These are phyloP conservation scores for Claviceps pazoutovae DNA, from an alignment of 2,329 filamentous ascomycete genomes.

Conservation along the genomic window DNA sequence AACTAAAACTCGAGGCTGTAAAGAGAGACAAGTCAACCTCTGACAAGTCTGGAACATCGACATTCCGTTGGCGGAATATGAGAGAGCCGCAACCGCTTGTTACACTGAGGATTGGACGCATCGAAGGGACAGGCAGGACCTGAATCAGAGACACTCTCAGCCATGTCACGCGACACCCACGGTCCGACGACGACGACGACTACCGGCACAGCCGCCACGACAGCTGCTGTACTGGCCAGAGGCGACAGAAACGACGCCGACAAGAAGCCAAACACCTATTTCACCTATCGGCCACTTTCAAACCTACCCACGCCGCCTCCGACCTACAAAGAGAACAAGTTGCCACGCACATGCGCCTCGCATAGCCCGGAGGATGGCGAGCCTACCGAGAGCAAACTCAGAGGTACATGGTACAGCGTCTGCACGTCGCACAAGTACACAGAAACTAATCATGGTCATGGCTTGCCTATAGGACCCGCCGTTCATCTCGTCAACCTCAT, in stretches of 20 bases:
- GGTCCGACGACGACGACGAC: constrained; percentile 4
- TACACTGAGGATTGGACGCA: constrained; percentile 3
- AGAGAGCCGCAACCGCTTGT: constrained; percentile 1
- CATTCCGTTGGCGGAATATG: constrained; percentile 5
- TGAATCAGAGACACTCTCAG: background rate
- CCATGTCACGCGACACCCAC: constrained; percentile 4
- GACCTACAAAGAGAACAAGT: constrained; percentile 32
- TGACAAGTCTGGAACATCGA: background rate
- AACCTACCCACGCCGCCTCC: constrained; percentile 54
- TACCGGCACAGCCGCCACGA: constrained; percentile 20
- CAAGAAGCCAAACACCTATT: constrained; percentile 32
- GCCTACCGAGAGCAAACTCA: constrained; percentile 23
- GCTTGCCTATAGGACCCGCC: constrained; percentile 37
- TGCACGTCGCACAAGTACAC: background rate
- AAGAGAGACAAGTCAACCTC: background rate
- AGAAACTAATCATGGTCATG: background rate
- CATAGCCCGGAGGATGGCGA: constrained; percentile 29
- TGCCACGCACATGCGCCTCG: constrained; percentile 18
- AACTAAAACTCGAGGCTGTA: background rate
- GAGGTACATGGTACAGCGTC: constrained; percentile 19
- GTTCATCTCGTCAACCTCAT: constrained; percentile 54
- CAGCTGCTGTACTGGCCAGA: too few relatives aligned
- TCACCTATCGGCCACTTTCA: constrained; percentile 53
- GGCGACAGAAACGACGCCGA: too few relatives aligned
- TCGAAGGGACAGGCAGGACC: constrained; percentile 1